Conservation (phyloP, 768 basidiomycete genomes). For the Kondoa subrosea region DNA sequence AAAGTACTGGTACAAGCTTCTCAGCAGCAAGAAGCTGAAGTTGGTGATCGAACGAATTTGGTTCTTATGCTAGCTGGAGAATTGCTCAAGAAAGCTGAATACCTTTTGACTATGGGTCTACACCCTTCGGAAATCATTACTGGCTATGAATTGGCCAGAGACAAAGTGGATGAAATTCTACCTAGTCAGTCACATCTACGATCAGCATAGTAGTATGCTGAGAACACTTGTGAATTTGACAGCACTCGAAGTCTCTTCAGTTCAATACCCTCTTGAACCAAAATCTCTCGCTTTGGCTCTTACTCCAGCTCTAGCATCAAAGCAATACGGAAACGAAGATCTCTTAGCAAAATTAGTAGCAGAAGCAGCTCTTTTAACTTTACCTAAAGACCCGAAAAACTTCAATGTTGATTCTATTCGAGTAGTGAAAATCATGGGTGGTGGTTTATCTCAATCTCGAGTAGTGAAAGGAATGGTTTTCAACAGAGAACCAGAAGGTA, state of each 20-base stretch:
- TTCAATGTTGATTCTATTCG: constrained; percentile 98
- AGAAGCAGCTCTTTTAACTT: constrained; percentile 62
- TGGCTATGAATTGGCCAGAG: constrained; percentile 81
- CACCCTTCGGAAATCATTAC: constrained; percentile 90
- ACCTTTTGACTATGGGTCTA: constrained; percentile 83
- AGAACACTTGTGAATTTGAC: background rate
- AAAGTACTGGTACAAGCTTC: constrained; percentile 99
- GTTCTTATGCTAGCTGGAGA: constrained; percentile 92
- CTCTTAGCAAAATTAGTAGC: constrained; percentile 64
- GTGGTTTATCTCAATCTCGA: constrained; percentile 60
- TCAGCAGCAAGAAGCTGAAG: constrained; percentile 89
- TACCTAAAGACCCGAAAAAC: constrained; percentile 45
- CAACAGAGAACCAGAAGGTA: constrained; percentile 84
- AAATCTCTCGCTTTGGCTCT: constrained; percentile 55
- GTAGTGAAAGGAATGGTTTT: constrained; percentile 98
- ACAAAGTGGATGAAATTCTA: constrained; percentile 68
- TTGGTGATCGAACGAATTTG: constrained; percentile 88
- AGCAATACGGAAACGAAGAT: constrained; percentile 90
- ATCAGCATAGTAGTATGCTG: constrained; percentile 34
- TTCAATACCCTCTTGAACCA: constrained; percentile 57
- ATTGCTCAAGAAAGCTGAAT: constrained; percentile 79
- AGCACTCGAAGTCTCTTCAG: constrained; percentile 42
- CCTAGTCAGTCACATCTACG: constrained; percentile 48
- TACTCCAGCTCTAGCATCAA: constrained; percentile 82
- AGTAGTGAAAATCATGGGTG: constrained; percentile 97